Conservation (phyloP, 441 rosid species). For the Pelargonium exstipulatum region DNA sequence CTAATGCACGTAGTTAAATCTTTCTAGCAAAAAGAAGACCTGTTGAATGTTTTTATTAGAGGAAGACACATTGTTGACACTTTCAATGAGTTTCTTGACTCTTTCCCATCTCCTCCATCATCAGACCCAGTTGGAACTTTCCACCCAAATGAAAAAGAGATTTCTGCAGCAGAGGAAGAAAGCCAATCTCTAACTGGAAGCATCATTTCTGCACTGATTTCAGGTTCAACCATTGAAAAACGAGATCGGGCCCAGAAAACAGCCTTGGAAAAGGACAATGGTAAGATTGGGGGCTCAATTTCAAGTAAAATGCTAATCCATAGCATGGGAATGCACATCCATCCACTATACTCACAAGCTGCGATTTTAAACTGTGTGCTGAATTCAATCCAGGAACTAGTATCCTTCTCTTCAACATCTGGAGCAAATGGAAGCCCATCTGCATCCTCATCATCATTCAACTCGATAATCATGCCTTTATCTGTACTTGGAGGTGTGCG, state of each 20-base stretch:
- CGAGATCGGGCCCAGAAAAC: constrained; percentile 93
- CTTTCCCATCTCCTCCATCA: constrained; percentile 80
- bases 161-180: constrained; percentile 56
- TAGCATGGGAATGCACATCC: constrained; percentile 96
- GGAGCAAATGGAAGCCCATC: constrained; percentile 34
- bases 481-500: constrained; percentile 23
- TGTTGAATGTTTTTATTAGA: constrained; percentile 66
- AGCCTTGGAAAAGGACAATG: constrained; percentile 76
- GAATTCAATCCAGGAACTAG: constrained; percentile 67
- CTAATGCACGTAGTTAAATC: background rate
- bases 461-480: constrained; percentile 30
- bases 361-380: constrained; percentile 55
- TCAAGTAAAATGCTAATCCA: constrained; percentile 85
- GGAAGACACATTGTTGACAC: constrained; percentile 68
- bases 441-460: constrained; percentile 40
- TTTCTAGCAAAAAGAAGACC: constrained; percentile 38
- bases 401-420: constrained; percentile 44
- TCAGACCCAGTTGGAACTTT: constrained; percentile 88
- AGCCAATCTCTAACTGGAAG: constrained; percentile 71
- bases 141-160: constrained; percentile 85
- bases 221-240: constrained; percentile 77
- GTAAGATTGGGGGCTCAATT: constrained; percentile 55
- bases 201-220: constrained; percentile 52
- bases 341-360: constrained; percentile 53
- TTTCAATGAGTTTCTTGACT: constrained; percentile 75